Evolutionary conservation across 345 rosid genomes (phyloP), one percentile per base, ranked within the genome.

Genomic region (Cardamine occulta): DNA sequence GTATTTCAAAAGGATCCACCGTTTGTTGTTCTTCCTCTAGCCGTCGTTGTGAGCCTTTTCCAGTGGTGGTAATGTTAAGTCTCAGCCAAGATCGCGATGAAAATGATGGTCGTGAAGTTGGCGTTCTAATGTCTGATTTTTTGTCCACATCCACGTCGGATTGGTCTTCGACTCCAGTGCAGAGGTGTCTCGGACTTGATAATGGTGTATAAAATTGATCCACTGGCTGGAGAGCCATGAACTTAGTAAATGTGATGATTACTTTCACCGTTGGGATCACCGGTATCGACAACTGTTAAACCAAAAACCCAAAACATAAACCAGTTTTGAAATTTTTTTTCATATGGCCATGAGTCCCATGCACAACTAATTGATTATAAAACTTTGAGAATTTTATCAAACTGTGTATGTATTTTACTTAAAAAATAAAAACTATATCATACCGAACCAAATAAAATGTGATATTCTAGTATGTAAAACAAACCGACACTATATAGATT

Each of bases 191-290:
- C 5, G 99, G 98, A 65, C 99, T 95, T 17, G 98, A 90, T 1
- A 87, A 70, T 3, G 99, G 99, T 24, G 99, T 90, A 87, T 78
- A 86, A 83, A 92, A 95, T 31, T 89, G 84, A 6, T 95, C 97
- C 3, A 83, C 63, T 3, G 97, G 83, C 28, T 18, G 93, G 18
- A 92, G 87, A 65, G 88, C 88, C 13, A 88, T 83, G 57, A 95
- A 95, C 73, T 92, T 95, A 2, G 91, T 90, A 84, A 95, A 95
- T 1, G 99, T 89, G 40, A 95, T 87, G 56, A 95, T 93, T 73
- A 88, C 96, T 63, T 91, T 85, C 68, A 95, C 98, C 0, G 99
- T 92, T 0, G 99, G 98, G 24, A 95, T 90, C 79, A 95, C 99
- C 70, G 99, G 99, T 72, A 92, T 92, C 2, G 98, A 96, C 63